phyloP scores from a whole-genome alignment of 805 yeast genomes.

The Jamesozyma piceae region DNA sequence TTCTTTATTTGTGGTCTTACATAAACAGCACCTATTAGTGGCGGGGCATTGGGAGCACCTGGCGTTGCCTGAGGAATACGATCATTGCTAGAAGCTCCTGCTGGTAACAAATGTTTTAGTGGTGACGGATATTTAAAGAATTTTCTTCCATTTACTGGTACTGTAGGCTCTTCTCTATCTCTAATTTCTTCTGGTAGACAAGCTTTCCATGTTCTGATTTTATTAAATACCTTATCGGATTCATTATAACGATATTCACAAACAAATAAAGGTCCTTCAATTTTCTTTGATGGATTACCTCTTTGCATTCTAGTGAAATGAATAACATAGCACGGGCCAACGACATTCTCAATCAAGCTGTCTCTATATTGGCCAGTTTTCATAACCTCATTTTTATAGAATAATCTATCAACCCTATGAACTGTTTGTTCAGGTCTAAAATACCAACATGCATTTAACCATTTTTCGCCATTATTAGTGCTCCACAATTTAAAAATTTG shows the following conservation, averaged over 20 bases:
- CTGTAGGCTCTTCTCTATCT: slow-evolving; percentile 68
- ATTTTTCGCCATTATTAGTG: slow-evolving; percentile 62
- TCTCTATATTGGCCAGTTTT: slow-evolving; percentile 96
- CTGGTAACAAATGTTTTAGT: slow-evolving; percentile 63
- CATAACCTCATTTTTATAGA: slow-evolving; percentile 89
- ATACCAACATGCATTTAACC: slow-evolving; percentile 96
- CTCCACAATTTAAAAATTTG: slow-evolving; percentile 91
- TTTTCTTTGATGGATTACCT: slow-evolving; percentile 79
- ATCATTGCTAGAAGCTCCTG: slow-evolving; percentile 65
- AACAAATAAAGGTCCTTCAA: slow-evolving; percentile 78
- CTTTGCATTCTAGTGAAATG: slow-evolving; percentile 90
- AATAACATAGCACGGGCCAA: slow-evolving; percentile 90
- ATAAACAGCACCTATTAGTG: slow-evolving; percentile 84
- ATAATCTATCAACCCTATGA: slow-evolving; percentile 80
- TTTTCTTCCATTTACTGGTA: slow-evolving; percentile 60
- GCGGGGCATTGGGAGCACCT: slow-evolving; percentile 83
- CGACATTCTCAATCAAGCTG: slow-evolving; percentile 76
- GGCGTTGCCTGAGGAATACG: slow-evolving; percentile 74
- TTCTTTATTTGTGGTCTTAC: slow-evolving; percentile 62
- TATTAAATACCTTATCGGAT: slow-evolving; percentile 78
- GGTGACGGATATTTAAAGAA: slow-evolving; percentile 77
- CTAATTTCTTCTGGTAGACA: slow-evolving; percentile 95
- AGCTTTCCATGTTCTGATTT: slow-evolving; percentile 96
- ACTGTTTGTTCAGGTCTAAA: slow-evolving; percentile 97
- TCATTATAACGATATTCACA: slow-evolving; percentile 95